These are phyloP conservation scores for Pseudomicrostroma phylloplanum DNA, from an alignment of 1,284 basidiomycete genomes.

Conservation along the genomic window DNA sequence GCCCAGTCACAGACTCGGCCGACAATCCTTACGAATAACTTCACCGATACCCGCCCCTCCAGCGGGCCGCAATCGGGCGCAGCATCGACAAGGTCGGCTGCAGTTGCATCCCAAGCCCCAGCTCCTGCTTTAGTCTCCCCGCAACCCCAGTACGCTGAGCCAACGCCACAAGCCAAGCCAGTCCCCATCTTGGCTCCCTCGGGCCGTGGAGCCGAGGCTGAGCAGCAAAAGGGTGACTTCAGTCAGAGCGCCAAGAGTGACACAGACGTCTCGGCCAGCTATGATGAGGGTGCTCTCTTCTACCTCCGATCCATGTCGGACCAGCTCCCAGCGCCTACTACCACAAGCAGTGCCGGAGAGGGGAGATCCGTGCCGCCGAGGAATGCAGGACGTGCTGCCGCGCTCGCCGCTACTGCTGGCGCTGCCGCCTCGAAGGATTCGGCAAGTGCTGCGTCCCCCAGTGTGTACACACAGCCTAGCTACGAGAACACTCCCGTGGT, in stretches of 20 bases:
- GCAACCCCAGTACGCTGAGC: too few species aligned
- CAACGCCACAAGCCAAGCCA: not conserved
- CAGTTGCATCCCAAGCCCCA: too few species aligned
- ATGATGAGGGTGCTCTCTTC: slow-evolving; percentile 43
- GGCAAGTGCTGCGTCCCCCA: not conserved
- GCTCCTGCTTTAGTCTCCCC: too few species aligned
- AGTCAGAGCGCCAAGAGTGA: slow-evolving; percentile 3
- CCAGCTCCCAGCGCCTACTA: slow-evolving; percentile 29
- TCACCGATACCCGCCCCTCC: too few species aligned
- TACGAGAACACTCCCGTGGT: not conserved
- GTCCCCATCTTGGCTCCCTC: slow-evolving; percentile 14
- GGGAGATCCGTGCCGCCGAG: not conserved
- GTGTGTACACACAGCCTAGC: slow-evolving; percentile 6
- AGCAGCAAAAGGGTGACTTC: not conserved
- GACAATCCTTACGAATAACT: too few species aligned
- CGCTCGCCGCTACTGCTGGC: not conserved
- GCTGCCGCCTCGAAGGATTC: slow-evolving; percentile 3
- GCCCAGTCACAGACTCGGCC: too few species aligned
- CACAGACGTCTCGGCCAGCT: slow-evolving; percentile 12
- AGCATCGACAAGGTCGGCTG: too few species aligned
- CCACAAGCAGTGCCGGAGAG: not conserved
- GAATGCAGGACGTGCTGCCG: not conserved
- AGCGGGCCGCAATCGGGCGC: too few species aligned
- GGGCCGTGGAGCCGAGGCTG: slow-evolving; percentile 16
- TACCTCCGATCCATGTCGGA: slow-evolving; percentile 42